Conservation (phyloP, 2,329 filamentous ascomycete genomes). For the Penicillium nordicum region DNA sequence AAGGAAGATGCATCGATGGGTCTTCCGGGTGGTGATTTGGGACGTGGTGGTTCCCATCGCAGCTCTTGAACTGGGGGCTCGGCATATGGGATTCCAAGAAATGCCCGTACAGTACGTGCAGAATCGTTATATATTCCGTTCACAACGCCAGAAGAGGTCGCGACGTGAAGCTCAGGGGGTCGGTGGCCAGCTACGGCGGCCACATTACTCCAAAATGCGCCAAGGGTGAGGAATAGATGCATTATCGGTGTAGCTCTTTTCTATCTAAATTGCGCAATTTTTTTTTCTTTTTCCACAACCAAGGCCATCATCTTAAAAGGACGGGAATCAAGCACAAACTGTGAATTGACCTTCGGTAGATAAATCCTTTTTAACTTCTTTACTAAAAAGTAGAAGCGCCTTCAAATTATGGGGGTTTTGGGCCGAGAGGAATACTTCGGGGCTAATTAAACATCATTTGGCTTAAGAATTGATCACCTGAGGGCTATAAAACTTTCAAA, state of each 20-base stretch:
- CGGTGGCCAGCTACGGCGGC: background rate
- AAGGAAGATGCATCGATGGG: conserved; percentile 24
- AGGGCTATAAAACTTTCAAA: no score
- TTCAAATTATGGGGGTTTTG: background rate
- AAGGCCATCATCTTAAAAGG: background rate
- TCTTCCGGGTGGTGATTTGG: conserved; percentile 25
- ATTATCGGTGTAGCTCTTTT: background rate
- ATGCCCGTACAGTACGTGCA: conserved; percentile 23
- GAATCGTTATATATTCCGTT: conserved; percentile 19
- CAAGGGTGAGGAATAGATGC: background rate
- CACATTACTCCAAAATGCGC: background rate
- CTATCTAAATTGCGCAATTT: background rate
- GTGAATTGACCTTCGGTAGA: background rate
- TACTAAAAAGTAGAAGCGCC: background rate
- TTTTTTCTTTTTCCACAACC: background rate
- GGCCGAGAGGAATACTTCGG: no score
- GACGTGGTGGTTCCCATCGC: conserved; percentile 40
- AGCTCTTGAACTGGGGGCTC: conserved; percentile 42
- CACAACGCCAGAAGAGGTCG: conserved; percentile 16
- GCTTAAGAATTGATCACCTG: background rate
- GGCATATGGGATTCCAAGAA: conserved; percentile 48
- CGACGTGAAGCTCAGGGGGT: conserved; percentile 3
- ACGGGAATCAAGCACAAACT: background rate
- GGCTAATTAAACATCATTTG: background rate
- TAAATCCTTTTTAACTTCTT: background rate